A percentile compares a stretch with the other conserved stretches of the same genome.
phyloP scores from a whole-genome alignment of 2,329 filamentous ascomycete genomes.

The Fusarium coffeatum region DNA sequence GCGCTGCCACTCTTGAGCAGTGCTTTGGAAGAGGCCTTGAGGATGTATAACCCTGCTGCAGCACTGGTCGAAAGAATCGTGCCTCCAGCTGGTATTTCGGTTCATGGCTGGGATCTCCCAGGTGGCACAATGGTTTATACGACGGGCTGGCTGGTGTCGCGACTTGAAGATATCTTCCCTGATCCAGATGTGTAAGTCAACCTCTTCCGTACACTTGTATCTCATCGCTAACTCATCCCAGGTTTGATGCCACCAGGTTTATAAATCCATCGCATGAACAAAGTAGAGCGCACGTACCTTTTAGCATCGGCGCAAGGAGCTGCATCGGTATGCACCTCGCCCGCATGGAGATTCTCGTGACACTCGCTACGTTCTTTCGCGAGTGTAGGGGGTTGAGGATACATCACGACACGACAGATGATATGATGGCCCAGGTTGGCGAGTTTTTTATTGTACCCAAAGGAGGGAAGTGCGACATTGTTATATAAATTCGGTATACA shows the following conservation, averaged over 20 bases:
- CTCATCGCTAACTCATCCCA: rapidly evolving
- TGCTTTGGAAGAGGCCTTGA: slow-evolving; percentile 1
- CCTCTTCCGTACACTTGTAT: rapidly evolving
- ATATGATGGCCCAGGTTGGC: slow-evolving; percentile 1
- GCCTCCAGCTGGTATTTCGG: not conserved
- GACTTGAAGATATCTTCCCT: not conserved
- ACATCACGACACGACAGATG: not conserved
- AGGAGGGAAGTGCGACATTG: not conserved
- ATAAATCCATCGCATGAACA: not conserved
- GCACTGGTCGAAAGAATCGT: not conserved
- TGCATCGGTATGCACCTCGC: slow-evolving; percentile 16
- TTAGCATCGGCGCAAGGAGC: slow-evolving; percentile 6
- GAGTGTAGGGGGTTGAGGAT: not conserved
- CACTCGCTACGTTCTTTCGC: not conserved
- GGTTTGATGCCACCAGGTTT: not conserved
- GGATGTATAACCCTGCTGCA: slow-evolving; percentile 10
- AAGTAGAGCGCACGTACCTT: slow-evolving; percentile 8
- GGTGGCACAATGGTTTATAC: slow-evolving; percentile 12
- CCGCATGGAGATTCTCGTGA: slow-evolving; percentile 10
- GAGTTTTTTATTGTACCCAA: slow-evolving; percentile 15
- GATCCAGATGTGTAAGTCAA: not conserved
- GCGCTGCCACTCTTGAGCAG: not conserved
- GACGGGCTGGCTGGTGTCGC: slow-evolving; percentile 12
- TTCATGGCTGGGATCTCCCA: slow-evolving; percentile 4
- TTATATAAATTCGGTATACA: not conserved